A percentile compares a stretch with the other conserved stretches of the same genome.
Conservation (phyloP, 192 early-diverging fungal species). For the Coemansia sp. region DNA sequence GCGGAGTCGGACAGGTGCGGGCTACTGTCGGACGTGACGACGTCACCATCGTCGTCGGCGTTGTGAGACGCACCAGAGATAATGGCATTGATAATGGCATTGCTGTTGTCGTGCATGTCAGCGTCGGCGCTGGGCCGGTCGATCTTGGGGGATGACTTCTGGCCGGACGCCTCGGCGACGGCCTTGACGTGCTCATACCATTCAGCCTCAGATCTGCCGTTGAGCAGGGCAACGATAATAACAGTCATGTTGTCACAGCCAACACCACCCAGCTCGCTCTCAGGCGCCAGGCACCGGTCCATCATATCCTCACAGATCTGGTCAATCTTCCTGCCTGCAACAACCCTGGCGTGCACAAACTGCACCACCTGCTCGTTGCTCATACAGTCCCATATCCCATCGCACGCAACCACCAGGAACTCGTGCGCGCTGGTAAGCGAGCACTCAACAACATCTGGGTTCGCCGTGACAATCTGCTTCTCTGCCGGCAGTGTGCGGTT, state of each 20-base stretch:
- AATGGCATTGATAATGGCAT: constrained; percentile 32
- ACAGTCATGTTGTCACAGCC: constrained; percentile 99
- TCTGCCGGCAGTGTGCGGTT: constrained; percentile 73
- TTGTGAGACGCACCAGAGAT: constrained; percentile 22
- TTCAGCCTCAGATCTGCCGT: constrained; percentile 72
- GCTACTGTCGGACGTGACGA: background rate
- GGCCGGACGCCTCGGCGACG: constrained; percentile 43
- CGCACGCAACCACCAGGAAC: constrained; percentile 95
- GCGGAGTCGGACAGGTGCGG: constrained; percentile 1
- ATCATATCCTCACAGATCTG: constrained; percentile 86
- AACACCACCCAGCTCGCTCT: constrained; percentile 84
- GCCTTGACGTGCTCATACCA: constrained; percentile 64
- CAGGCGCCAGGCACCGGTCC: constrained; percentile 87
- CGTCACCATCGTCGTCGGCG: constrained; percentile 19
- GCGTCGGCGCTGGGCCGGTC: constrained; percentile 20
- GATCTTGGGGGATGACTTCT: constrained; percentile 46
- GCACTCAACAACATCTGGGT: constrained; percentile 77
- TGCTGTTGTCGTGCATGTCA: constrained; percentile 29
- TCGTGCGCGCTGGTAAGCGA: constrained; percentile 61
- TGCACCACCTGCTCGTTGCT: constrained; percentile 84
- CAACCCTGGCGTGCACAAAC: constrained; percentile 75
- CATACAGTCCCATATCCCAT: constrained; percentile 99
- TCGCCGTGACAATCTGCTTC: constrained; percentile 90
- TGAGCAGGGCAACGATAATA: constrained; percentile 82
- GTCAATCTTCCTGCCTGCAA: constrained; percentile 59